Base-by-base conservation (phyloP, 306 rosid genomes). In the Trifolium fragiferum region DNA sequence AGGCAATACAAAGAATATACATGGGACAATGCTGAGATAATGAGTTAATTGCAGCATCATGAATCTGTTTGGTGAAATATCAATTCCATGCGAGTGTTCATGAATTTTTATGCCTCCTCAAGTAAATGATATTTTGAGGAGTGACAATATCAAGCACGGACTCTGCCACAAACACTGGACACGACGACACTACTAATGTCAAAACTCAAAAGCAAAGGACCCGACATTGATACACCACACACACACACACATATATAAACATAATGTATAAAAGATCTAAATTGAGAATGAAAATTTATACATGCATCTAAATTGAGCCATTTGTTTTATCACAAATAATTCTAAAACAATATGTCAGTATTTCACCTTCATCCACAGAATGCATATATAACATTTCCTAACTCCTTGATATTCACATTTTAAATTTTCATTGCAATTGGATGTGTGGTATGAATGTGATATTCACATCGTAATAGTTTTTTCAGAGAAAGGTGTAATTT, bases 21-120 rank as follows among this genome's bases (percentile, higher is more conserved):
- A 63, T 38, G 50, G 68, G 68, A 64, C 30, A 11, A 37, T 40
- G 70, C 15, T 38, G 15, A 64, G 69, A 62, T 18, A 23, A 37
- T 18, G 30, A 23, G 14, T 19, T 21, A 10, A 38, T 18, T 9
- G 60, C 59, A 53, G 53, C 70, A 65, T 1, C 32, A 19, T 10
- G n/a, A 14, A 37, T 40, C 30, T 10, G 32, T 64, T 33, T 64
- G 20, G 16, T 18, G 14, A 3, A 53, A 53, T 53, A 53, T 53
- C 59, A 19, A 53, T 10, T 19, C 59, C 8, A 19, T 53, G 13
- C 9, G 59, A 19, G 59, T 33, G 5, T 27, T 33, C 66, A 27
- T 59, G 65, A 27, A 59, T 14, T 27, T 18, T 8, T 50, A 18
- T 18, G 57, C 53, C 14, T 47, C 19, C 15, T 47, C 6, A 15